Conservation (phyloP, 768 basidiomycete genomes). For the Kwoniella shandongensis region DNA sequence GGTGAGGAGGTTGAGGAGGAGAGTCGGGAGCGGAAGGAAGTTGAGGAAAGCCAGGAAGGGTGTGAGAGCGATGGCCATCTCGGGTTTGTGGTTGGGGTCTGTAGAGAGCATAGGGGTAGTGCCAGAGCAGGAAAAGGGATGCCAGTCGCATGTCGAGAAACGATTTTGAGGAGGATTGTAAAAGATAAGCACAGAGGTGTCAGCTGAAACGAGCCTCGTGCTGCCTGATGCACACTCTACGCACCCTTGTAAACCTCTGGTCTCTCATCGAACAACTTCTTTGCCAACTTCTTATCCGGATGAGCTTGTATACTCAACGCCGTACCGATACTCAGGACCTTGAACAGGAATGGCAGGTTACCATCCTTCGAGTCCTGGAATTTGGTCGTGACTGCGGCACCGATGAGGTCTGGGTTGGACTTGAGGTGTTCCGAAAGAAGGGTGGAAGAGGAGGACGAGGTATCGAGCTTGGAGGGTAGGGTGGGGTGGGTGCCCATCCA, state of each 20-base stretch:
- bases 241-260: slow-evolving; percentile 90
- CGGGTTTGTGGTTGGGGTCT: slow-evolving; percentile 97
- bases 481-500: slow-evolving; percentile 99
- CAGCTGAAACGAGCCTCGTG: background rate
- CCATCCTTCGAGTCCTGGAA: slow-evolving; percentile 63
- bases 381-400: slow-evolving; percentile 57
- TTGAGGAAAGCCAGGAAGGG: slow-evolving; percentile 88
- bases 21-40: slow-evolving; percentile 75
- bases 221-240: slow-evolving; percentile 23
- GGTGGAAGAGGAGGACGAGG: slow-evolving; percentile 56
- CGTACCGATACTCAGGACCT: slow-evolving; percentile 84
- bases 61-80: slow-evolving; percentile 96
- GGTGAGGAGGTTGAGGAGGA: slow-evolving; percentile 65
- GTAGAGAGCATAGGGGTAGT: no score
- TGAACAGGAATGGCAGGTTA: slow-evolving; percentile 87
- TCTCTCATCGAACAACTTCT: slow-evolving; percentile 64
- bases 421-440: slow-evolving; percentile 65
- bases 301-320: slow-evolving; percentile 89
- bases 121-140: background rate
- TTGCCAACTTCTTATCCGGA: slow-evolving; percentile 80
- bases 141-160: background rate
- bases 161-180: background rate
- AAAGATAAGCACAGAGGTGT: background rate
- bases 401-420: slow-evolving; percentile 68
- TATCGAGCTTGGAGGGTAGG: slow-evolving; percentile 61